Evolutionary conservation across 176 grass and related monocot species (phyloP), one percentile per base, ranked within the genome.

Genomic region (Stipa capillata): DNA sequence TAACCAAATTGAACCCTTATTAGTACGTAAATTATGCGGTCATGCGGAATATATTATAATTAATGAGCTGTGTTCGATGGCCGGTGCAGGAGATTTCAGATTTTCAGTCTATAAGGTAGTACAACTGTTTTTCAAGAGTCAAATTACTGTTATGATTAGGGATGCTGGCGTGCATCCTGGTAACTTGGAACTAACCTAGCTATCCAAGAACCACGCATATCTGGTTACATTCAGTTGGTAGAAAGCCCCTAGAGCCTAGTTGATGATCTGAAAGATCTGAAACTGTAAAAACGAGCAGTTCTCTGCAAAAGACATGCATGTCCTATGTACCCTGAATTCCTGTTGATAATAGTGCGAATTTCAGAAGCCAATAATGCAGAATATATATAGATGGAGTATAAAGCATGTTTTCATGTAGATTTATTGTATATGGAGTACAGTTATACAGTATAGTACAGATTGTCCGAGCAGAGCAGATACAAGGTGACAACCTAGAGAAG

Each of bases 271-370:
- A n/a, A n/a, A n/a, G n/a, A n/a, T 27, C 5, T 17, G 4, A 31
- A 17, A 58, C 40, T 34, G 53, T 25, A 21, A 29, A 80, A 3
- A 48, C n/a, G 42, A 35, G 17, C 18, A 17, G 35, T 53, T 29
- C 16, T 56, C 35, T 69, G 32, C 36, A 11, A 13, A 74, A 14
- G 44, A 25, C 45, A 83, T 42, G 58, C 57, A 51, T 41, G 57
- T 29, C 80, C 70, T 55, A 39, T 10, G n/a, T 74, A 0, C 61
- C 81, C 73, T 34, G 37, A 59, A 73, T 76, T 56, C 49, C 72
- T 84, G 82, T 36, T 65, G 28, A 42, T 17, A 56, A 47, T 49
- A 57, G 72, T 76, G 73, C 25, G 7, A 34, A 40, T 14, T 40
- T 17, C 21, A 42, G 21, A 2, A 25, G 72, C 21, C 35, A 74